Base-by-base conservation (phyloP, 2,329 filamentous ascomycete genomes). In the Arthrobotrys conoides region DNA sequence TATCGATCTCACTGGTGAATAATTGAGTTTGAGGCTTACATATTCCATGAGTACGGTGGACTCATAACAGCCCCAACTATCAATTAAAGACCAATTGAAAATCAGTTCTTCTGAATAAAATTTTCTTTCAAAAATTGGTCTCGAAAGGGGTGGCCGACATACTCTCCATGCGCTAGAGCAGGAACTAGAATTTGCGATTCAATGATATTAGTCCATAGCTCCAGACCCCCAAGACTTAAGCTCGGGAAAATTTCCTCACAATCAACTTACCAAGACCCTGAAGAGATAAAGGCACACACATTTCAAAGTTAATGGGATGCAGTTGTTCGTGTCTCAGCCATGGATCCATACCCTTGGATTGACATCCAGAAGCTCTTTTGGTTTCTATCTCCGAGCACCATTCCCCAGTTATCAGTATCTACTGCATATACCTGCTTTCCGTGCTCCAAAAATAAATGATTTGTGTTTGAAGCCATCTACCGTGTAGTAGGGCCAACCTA, bases 31-130 rank as follows among this genome's bases (percentile, higher is more conserved):
- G 18, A 14, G 22, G 83, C 88, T 81, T 85, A 92, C 90, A 84
- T 96, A 96, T 91, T 97, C 93, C 83, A 97, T 88, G 81, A 97
- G 88, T 2, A 96, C 91, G 0, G 89, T 89, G 82, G 92, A 95
- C 83, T 96, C 93, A 82, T 93, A 91, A 82, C 91, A 93, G 0
- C 91, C 90, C 92, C 93, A 97, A 79, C 81, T 82, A 66, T 22
- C 68, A 57, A 30, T 22, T 8, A 2, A 44, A 16, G 5, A 61
- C 44, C 46, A 70, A 73, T 67, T 27, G 53, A 30, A 49, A 53
- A 20, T 71, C 63, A 73, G 51, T 16, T 48, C 57, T 5, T 64
- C 53, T 24, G 33, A 51, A 63, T 44, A 67, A 36, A 41, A 33
- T 41, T 61, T 61, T 9, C n/a, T n/a, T n/a, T n/a, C n/a, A 41